Base-by-base conservation (phyloP, 2,329 filamentous ascomycete species). In the Botrytis porri region DNA sequence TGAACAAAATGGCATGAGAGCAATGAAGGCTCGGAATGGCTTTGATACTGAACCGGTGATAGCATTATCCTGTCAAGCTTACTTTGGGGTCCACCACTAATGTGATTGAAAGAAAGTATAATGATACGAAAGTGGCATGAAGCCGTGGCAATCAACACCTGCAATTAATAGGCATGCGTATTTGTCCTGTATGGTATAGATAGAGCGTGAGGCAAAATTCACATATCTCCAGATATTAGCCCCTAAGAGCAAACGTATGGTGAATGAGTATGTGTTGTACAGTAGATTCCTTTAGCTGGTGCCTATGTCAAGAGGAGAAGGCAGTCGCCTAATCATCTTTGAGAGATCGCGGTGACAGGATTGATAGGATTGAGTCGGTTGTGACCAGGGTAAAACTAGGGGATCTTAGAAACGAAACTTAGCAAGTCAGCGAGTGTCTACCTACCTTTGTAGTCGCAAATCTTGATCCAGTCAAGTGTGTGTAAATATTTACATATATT, bases 261-360 rank as follows among this genome's bases (percentile, higher is more conserved):
- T 4, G 35, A 39, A 25, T 20, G 59, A 61, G 32, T 25, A 54
- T 41, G 64, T 67, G 64, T 54, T 67, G 45, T 67, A 67, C 64
- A 67, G 45, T 63, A 63, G 25, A 18, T 9, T 41, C 16, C 8
- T 29, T 67, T 67, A 39, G 35, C 64, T 67, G 64, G 25, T 54
- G 64, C 45, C 64, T 54, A 18, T 45, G 64, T 54, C 35, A 54
- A 67, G 29, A 39, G n/a, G 64, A 29, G 32, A 39, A 29, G 9
- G 16, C 16, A 45, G 35, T 18, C 51, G 41, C 12, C 62, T 35
- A 66, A 54, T 66, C 64, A 54, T 29, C 7, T 29, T 66, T 29
- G 64, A 67, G 64, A 67, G 65, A 67, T 39, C 48, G 48, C 65
- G 65, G 65, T 41, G 65, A 67, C 65, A 57, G 65, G 65, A 67